A percentile compares a stretch with the other conserved stretches of the same genome.
phyloP scores from a whole-genome alignment of 164 flowering plant species.

The Vitis labrusca region DNA sequence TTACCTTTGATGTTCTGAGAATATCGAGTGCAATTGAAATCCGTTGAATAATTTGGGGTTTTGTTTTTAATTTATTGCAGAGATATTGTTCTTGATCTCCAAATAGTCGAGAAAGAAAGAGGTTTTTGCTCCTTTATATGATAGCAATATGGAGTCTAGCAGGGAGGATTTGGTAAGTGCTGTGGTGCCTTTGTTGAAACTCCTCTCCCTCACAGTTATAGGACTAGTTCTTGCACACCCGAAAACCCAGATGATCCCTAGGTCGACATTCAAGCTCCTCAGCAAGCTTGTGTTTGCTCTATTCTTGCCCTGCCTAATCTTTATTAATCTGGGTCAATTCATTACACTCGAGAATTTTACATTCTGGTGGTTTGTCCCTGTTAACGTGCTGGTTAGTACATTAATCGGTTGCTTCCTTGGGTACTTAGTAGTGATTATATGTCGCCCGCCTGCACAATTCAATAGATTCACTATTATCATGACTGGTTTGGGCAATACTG shows the following conservation, averaged over 20 bases:
- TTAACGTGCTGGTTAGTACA: constrained; percentile 71
- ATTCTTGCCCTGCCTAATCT: constrained; percentile 84
- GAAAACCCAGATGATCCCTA: constrained; percentile 56
- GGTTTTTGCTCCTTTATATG: constrained; percentile 11
- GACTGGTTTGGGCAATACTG: constrained; percentile 94
- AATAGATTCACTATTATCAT: constrained; percentile 67
- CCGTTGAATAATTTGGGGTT: neutral
- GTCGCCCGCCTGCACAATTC: constrained; percentile 78
- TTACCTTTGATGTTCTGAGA: neutral
- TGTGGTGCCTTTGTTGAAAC: constrained; percentile 76
- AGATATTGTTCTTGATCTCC: neutral
- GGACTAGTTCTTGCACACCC: constrained; percentile 80
- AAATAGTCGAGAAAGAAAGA: neutral
- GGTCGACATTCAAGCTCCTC: constrained; percentile 74
- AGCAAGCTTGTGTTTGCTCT: constrained; percentile 93
- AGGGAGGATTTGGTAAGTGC: constrained; percentile 42
- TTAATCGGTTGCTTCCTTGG: constrained; percentile 69
- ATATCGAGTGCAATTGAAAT: neutral
- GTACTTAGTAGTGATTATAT: constrained; percentile 56
- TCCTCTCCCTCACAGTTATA: constrained; percentile 61
- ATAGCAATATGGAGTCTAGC: constrained; percentile 15
- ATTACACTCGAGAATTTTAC: constrained; percentile 51
- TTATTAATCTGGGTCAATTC: constrained; percentile 68
- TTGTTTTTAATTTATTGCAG: neutral
- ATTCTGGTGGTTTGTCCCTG: constrained; percentile 91